Conservation (phyloP, 768 basidiomycete genomes). For the Cytidiella melzeri region DNA sequence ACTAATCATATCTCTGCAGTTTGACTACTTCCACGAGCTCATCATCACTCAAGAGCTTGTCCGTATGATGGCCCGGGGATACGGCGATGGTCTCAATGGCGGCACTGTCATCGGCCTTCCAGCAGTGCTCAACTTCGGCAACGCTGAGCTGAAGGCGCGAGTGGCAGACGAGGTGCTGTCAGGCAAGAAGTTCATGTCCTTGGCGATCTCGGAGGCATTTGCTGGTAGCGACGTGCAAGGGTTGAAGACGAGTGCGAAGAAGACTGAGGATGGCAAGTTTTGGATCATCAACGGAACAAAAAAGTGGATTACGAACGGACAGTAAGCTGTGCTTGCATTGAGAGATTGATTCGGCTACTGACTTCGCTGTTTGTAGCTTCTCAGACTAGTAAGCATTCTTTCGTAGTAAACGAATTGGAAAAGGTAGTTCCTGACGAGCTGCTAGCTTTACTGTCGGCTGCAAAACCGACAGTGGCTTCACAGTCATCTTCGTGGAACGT, state of each 20-base stretch:
- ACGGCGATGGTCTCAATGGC: conserved; percentile 71
- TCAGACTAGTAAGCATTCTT: conserved; percentile 25
- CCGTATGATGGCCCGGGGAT: conserved; percentile 67
- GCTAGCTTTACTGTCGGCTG: conserved; percentile 66
- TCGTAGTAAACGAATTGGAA: background rate
- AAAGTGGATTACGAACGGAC: conserved; percentile 85
- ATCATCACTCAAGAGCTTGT: conserved; percentile 75
- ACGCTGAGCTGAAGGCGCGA: conserved; percentile 47
- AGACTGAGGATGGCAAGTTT: conserved; percentile 75
- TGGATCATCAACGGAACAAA: conserved; percentile 86
- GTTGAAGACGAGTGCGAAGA: conserved; percentile 68
- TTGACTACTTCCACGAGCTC: conserved; percentile 88
- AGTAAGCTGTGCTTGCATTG: conserved; percentile 36
- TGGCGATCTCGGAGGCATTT: conserved; percentile 87
- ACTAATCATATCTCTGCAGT: conserved; percentile 31
- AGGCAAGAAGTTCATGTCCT: conserved; percentile 78
- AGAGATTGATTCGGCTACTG: too few species aligned
- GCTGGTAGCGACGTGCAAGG: conserved; percentile 84
- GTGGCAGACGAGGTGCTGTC: conserved; percentile 60
- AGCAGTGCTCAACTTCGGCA: conserved; percentile 79
- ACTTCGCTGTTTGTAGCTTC: conserved; percentile 30
- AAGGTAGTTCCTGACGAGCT: conserved; percentile 13
- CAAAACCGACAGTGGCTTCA: conserved; percentile 69
- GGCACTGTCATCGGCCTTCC: conserved; percentile 83
- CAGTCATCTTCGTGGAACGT: conserved; percentile 82